A percentile compares a stretch with the other conserved stretches of the same genome.
These are phyloP conservation scores for Coffea eugenioides DNA, from an alignment of 257 asterid species.

Conservation along the genomic window DNA sequence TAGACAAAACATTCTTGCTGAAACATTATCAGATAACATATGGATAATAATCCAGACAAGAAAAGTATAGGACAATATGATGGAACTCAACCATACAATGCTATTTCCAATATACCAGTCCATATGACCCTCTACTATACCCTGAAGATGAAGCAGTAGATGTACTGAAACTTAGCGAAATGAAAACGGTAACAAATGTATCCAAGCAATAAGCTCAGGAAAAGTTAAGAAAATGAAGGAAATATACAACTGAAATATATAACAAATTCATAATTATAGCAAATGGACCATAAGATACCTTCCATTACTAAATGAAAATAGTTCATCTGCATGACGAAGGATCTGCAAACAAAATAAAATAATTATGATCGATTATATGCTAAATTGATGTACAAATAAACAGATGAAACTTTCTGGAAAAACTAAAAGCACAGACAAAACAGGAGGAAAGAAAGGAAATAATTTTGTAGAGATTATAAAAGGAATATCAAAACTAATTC, in stretches of 20 bases:
- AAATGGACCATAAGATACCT: slow-evolving; percentile 45
- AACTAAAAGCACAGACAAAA: neutral
- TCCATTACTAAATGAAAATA: slow-evolving; percentile 88
- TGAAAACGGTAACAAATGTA: neutral
- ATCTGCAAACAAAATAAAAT: slow-evolving; percentile 47
- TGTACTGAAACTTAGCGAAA: neutral
- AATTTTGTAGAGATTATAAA: neutral
- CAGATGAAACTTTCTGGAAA: neutral
- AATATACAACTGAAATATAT: neutral
- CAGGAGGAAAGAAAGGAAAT: neutral
- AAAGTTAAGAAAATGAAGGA: neutral
- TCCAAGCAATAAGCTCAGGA: neutral
- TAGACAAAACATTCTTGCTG: neutral
- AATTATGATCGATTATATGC: neutral
- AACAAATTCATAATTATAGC: neutral
- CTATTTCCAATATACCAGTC: neutral
- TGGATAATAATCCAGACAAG: neutral
- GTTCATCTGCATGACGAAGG: slow-evolving; percentile 75
- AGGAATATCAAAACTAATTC: neutral
- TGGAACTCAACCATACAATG: neutral
- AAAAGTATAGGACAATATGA: neutral
- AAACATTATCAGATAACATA: neutral
- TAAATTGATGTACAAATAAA: slow-evolving; percentile 11
- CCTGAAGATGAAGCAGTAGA: neutral
- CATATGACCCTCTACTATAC: neutral